phyloP scores from a whole-genome alignment of 306 rosid genomes.

The Prunus armeniaca region DNA sequence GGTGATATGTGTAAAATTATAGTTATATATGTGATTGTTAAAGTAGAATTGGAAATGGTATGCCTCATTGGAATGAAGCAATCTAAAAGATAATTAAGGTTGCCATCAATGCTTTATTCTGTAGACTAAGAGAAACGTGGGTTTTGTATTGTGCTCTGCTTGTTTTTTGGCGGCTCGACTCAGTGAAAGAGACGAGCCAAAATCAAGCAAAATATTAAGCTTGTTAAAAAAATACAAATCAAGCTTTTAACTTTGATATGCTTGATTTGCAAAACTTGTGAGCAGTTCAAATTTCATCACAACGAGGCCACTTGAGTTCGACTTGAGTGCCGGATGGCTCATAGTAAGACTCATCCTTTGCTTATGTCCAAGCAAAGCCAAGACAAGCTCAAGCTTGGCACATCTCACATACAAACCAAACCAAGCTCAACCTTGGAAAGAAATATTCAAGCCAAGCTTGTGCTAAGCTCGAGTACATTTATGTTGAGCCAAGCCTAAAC shows the following conservation, averaged over 20 bases:
- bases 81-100: neutral
- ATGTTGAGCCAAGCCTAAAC: neutral
- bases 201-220: neutral
- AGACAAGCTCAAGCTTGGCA: neutral
- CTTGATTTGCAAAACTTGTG: neutral
- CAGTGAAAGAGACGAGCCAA: neutral
- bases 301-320: neutral
- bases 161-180: neutral
- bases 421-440: neutral
- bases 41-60: too few species aligned
- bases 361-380: neutral
- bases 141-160: neutral
- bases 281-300: neutral
- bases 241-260: neutral
- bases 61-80: neutral
- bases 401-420: neutral
- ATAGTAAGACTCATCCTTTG: neutral
- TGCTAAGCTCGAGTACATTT: neutral
- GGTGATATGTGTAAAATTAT: neutral
- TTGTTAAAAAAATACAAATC: neutral
- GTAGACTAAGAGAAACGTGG: neutral
- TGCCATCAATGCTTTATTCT: neutral
- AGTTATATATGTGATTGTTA: neutral
- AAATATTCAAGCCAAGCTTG: neutral
- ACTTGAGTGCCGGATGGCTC: neutral